phyloP scores from a whole-genome alignment of 1,284 basidiomycete genomes.

The Fomes fomentarius region DNA sequence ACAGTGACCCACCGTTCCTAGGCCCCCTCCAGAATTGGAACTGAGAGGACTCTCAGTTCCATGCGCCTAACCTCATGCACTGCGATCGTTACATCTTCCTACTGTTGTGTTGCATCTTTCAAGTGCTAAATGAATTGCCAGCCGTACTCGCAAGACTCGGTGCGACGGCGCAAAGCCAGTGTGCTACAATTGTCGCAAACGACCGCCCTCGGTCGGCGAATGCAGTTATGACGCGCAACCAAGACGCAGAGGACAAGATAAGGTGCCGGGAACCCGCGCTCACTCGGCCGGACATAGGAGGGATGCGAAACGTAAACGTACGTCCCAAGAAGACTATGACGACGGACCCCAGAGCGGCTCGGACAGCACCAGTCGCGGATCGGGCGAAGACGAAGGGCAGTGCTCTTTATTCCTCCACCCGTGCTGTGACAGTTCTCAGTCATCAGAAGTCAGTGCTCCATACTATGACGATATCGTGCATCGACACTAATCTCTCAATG shows the following conservation, averaged over 20 bases:
- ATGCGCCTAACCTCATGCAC: no score
- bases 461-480: no score
- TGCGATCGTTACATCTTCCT: no score
- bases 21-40: no score
- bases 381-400: background rate
- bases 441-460: conserved; percentile 6
- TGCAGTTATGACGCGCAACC: conserved; percentile 63
- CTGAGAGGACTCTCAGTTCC: no score
- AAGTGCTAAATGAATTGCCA: conserved; percentile 37
- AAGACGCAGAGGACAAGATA: conserved; percentile 76
- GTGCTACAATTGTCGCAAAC: conserved; percentile 68
- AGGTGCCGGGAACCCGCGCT: conserved; percentile 70
- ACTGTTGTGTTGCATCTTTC: no score
- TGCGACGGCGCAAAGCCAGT: conserved; percentile 77
- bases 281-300: conserved; percentile 31
- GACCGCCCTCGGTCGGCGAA: conserved; percentile 34
- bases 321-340: background rate
- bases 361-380: background rate
- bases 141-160: conserved; percentile 74
- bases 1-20: no score
- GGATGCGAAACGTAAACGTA: conserved; percentile 5
- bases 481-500: background rate
- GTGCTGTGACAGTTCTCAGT: conserved; percentile 4
- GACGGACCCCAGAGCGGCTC: background rate
- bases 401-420: background rate